These are phyloP conservation scores for Aspergillus leporis DNA, from an alignment of 495 filamentous ascomycete species.

Conservation along the genomic window DNA sequence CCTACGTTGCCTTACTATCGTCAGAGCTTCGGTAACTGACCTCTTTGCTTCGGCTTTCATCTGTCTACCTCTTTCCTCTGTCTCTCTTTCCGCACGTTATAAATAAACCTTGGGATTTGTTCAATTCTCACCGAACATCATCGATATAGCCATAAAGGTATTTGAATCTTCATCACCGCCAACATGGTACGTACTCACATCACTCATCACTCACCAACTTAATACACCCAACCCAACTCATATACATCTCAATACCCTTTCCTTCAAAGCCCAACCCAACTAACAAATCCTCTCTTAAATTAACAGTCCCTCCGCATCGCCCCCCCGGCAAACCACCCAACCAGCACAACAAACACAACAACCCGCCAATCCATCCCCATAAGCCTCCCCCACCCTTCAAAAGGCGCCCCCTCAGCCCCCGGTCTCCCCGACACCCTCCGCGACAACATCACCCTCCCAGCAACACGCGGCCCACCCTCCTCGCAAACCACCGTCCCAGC, in stretches of 20 bases:
- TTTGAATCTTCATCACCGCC: neutral
- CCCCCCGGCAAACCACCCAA: slow-evolving; percentile 61
- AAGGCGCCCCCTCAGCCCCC: slow-evolving; percentile 81
- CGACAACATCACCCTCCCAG: slow-evolving; percentile 65
- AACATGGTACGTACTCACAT: neutral
- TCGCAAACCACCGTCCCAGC: slow-evolving; percentile 44
- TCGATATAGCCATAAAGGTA: neutral
- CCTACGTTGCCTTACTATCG: slow-evolving; percentile 19
- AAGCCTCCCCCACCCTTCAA: slow-evolving; percentile 42
- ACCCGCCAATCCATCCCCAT: slow-evolving; percentile 35
- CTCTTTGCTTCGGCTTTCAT: slow-evolving; percentile 19
- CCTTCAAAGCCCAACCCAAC: slow-evolving; percentile 6
- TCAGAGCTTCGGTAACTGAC: slow-evolving; percentile 17
- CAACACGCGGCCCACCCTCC: slow-evolving; percentile 44
- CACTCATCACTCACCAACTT: slow-evolving; percentile 1
- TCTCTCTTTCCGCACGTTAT: neutral
- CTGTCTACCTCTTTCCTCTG: slow-evolving; percentile 8
- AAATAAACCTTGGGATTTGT: neutral
- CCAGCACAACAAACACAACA: slow-evolving; percentile 58
- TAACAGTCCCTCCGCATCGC: slow-evolving; percentile 92
- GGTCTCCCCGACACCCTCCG: slow-evolving; percentile 92
- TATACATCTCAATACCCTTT: neutral
- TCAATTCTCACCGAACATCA: neutral
- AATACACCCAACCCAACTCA: slow-evolving; percentile 1
- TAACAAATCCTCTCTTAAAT: slow-evolving; percentile 25